Conservation (phyloP, 768 basidiomycete genomes). For the Fomitopsis pulvina region DNA sequence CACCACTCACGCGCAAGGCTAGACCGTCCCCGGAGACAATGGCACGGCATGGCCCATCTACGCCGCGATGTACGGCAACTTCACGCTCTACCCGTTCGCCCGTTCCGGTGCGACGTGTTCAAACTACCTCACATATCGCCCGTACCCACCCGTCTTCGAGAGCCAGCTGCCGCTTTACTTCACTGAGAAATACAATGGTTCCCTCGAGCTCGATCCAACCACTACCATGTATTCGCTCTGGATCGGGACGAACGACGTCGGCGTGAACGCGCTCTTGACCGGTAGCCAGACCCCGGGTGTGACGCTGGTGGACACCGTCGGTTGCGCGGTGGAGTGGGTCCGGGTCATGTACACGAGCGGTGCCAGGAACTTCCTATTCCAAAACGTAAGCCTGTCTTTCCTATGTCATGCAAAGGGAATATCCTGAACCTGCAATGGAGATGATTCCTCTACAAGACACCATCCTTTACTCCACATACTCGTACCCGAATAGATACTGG, state of each 20-base stretch:
- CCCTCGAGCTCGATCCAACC: constrained; percentile 30
- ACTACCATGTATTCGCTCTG: constrained; percentile 60
- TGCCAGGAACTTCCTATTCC: constrained; percentile 62
- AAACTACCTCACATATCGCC: constrained; percentile 50
- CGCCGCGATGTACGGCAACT: constrained; percentile 46
- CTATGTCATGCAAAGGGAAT: constrained; percentile 5
- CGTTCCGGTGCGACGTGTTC: constrained; percentile 61
- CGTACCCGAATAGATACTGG: constrained; percentile 23
- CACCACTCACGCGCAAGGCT: too few species aligned
- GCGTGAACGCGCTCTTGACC: constrained; percentile 45
- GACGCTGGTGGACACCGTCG: constrained; percentile 50
- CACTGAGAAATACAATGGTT: constrained; percentile 33
- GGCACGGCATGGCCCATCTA: constrained; percentile 58
- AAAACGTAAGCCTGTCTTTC: constrained; percentile 41
- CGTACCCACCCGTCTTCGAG: constrained; percentile 54
- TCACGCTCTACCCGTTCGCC: constrained; percentile 51
- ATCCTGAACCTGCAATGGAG: constrained; percentile 12
- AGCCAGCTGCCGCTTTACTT: constrained; percentile 51
- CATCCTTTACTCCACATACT: constrained; percentile 17
- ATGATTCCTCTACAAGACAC: constrained; percentile 26
- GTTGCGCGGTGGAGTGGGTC: constrained; percentile 57
- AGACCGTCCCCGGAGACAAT: constrained; percentile 25
- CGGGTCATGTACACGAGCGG: constrained; percentile 48
- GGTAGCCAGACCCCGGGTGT: constrained; percentile 38
- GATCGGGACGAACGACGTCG: constrained; percentile 60